Evolutionary conservation across 2,329 filamentous ascomycete species (phyloP).

Genomic region (Monascus ruber): DNA sequence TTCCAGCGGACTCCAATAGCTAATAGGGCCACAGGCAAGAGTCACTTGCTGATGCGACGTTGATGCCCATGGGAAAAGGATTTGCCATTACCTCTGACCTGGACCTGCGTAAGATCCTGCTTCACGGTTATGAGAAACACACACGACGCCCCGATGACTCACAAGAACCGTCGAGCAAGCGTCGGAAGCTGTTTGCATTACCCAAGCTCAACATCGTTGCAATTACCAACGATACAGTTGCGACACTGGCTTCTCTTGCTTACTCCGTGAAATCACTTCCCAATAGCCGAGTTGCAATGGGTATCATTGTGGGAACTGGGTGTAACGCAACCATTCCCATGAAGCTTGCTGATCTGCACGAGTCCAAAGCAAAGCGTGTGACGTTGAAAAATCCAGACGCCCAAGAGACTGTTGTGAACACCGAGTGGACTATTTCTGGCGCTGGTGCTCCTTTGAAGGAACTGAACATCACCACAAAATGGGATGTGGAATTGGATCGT

Average conservation of each 20-base stretch:
- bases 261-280: slow-evolving; percentile 54
- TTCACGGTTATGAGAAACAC: slow-evolving; percentile 44
- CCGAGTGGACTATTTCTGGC: slow-evolving; percentile 73
- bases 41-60: slow-evolving; percentile 41
- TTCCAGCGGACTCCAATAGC: slow-evolving; percentile 2
- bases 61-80: slow-evolving; percentile 49
- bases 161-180: slow-evolving; percentile 32
- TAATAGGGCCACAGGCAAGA: slow-evolving; percentile 32
- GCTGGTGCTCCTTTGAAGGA: slow-evolving; percentile 56
- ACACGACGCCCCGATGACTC: slow-evolving; percentile 28
- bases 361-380: slow-evolving; percentile 47
- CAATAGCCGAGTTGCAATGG: slow-evolving; percentile 61
- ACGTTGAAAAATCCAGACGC: slow-evolving; percentile 39
- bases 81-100: slow-evolving; percentile 46
- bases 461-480: slow-evolving; percentile 50
- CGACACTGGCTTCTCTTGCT: slow-evolving; percentile 65
- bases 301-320: slow-evolving; percentile 69
- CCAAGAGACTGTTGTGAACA: slow-evolving; percentile 65
- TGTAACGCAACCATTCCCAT: slow-evolving; percentile 72
- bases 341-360: slow-evolving; percentile 49
- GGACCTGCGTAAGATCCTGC: slow-evolving; percentile 42
- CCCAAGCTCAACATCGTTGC: slow-evolving; percentile 61
- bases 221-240: slow-evolving; percentile 72
- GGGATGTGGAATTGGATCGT: slow-evolving; percentile 58
- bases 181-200: slow-evolving; percentile 38